Evolutionary conservation across 2,329 filamentous ascomycete genomes (phyloP), one percentile per base, ranked within the genome.

Genomic region (Trichoderma gracile): DNA sequence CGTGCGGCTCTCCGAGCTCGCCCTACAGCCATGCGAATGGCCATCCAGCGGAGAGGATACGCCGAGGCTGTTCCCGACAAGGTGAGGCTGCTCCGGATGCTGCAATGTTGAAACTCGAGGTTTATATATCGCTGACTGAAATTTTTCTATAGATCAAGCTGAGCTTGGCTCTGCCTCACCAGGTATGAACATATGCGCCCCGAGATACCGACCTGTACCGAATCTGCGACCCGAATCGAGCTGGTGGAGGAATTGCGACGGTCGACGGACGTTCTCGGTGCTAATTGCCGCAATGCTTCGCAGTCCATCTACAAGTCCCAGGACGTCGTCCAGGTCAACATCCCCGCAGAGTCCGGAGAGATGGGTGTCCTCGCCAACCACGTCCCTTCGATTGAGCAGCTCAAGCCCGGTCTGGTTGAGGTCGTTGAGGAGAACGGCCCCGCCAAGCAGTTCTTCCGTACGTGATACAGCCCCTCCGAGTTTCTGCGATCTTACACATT

Each of bases 301-400:
- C 76, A 93, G 90, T 81, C 89, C 74, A 82, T 89, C 81, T 89
- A 86, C 84, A 86, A 85, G 79, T 88, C 82, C 72, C 82, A 87
- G 74, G 84, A 86, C 76, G 85, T 88, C 77, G 89, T 98, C 76
- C 95, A 99, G 85, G 95, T 99, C 85, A 99, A 99, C 87, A 89
- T 99, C 76, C 90, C 95, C 78, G 95, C 95, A 76, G 95, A 97
- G 80, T 96, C 93, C 68, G 95, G 95, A 79, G 95, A 98, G 75
- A 99, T 99, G 95, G 95, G 95, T 90, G 90, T 99, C 74, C 90
- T 99, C 77, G 95, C 95, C 79, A 96, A 95, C 86, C 95, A 99
- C 87, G 95, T 99, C 75, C 93, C 95, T 70, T 93, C 93, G 68
- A 98, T 99, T 77, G 95, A 99, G 86, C 95, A 99, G 86, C 86